Evolutionary conservation across 2,329 filamentous ascomycete genomes (phyloP), one percentile per base, ranked within the genome.

Genomic region (Colletotrichum zoysiae): DNA sequence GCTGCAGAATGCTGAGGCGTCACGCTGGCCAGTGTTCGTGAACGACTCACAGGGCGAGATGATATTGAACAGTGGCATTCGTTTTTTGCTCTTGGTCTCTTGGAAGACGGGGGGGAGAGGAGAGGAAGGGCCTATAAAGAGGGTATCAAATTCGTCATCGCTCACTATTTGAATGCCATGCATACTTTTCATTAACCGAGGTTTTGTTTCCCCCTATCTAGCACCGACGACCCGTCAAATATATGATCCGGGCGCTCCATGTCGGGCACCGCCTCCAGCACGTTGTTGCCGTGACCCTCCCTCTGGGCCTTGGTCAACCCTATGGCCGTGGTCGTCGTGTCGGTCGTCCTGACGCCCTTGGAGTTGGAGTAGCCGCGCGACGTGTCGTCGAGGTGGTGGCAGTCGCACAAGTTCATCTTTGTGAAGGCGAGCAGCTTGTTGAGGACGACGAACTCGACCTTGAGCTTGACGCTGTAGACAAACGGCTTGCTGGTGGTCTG

Each of bases 361-460:
- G 59, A 14, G 38, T 64, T 59, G 3, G 59, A 11, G 38, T 64
- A 64, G 3, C n/a, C 38, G 1, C n/a, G 58, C 35, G 44, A 53
- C 4, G 26, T 46, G 7, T 71, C 59, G 11, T 50, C 30, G 18
- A 69, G 26, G 20, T 69, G 65, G 58, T 71, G 65, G 11, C 69
- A 69, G n/a, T 69, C 59, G 38, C 69, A 69, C 14, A 53, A 46
- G 51, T 60, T 71, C 65, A 71, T 71, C 65, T 64, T 71, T 1
- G 69, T 71, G 30, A 69, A 71, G 0, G 69, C 53, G 20, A 71
- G 14, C 46, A 71, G 42, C 44, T 55, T 67, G 33, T 86, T 84
- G 12, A 89, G 79, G 14, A 88, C 84, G 5, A 83, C 82, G 61
- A 87, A 84, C 76, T 88, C 86, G 14, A 87, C 79, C 74, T 87